phyloP scores from a whole-genome alignment of 2,329 filamentous ascomycete species.

The Xylariaceae sp. region DNA sequence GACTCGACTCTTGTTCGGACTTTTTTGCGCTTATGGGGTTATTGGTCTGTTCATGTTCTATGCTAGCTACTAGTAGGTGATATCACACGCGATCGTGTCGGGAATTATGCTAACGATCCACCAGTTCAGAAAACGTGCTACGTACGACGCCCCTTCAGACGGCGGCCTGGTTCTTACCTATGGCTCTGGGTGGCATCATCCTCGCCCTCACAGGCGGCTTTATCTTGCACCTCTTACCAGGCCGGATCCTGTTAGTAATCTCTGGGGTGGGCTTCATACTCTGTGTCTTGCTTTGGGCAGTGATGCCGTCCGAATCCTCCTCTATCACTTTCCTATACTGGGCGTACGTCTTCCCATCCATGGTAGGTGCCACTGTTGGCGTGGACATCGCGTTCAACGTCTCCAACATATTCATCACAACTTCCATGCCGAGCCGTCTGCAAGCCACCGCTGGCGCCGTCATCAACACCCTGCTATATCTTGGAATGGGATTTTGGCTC shows the following conservation, averaged over 20 bases:
- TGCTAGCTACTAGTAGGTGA: slow-evolving; percentile 42
- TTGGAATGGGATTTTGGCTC: slow-evolving; percentile 68
- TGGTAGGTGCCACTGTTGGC: slow-evolving; percentile 65
- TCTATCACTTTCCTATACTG: slow-evolving; percentile 53
- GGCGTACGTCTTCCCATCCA: slow-evolving; percentile 69
- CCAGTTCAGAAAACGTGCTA: slow-evolving; percentile 51
- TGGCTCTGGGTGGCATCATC: slow-evolving; percentile 63
- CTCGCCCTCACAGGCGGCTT: slow-evolving; percentile 60
- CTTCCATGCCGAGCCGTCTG: slow-evolving; percentile 58
- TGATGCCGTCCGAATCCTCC: slow-evolving; percentile 50
- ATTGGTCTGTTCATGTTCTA: slow-evolving; percentile 68
- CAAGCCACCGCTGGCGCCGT: slow-evolving; percentile 71
- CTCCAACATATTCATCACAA: slow-evolving; percentile 74
- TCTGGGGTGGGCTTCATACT: slow-evolving; percentile 57
- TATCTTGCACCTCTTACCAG: slow-evolving; percentile 62
- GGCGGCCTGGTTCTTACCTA: slow-evolving; percentile 65
- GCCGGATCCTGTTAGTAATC: slow-evolving; percentile 58
- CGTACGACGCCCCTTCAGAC: slow-evolving; percentile 56
- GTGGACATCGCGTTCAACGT: slow-evolving; percentile 75
- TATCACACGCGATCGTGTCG: slow-evolving; percentile 1
- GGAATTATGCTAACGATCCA: slow-evolving; percentile 1
- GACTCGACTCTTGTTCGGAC: slow-evolving; percentile 53
- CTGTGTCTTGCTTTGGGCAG: slow-evolving; percentile 57
- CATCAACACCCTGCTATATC: slow-evolving; percentile 65
- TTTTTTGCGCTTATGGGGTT: slow-evolving; percentile 65